A percentile compares a stretch with the other conserved stretches of the same genome.
Conservation (phyloP, 2,329 filamentous ascomycete genomes). For the Teratosphaeria nubilosa region DNA sequence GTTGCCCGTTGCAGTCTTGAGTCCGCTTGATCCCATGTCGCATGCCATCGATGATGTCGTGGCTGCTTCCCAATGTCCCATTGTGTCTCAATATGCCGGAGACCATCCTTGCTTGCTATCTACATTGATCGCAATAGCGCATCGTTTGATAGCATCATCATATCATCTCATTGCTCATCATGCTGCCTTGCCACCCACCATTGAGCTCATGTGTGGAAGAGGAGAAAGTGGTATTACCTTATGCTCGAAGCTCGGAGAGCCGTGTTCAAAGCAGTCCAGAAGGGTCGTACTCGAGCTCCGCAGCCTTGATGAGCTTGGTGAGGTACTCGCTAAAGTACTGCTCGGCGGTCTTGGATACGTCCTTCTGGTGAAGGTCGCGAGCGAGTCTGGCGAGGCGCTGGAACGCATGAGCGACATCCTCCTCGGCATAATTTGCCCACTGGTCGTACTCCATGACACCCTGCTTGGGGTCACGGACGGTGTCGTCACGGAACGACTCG, state of each 20-base stretch:
- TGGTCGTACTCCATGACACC: constrained; percentile 16
- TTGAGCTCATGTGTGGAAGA: background rate
- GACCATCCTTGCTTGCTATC: background rate
- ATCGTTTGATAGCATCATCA: background rate
- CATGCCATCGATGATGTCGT: background rate
- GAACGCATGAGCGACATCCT: constrained; percentile 18
- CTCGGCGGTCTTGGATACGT: constrained; percentile 15
- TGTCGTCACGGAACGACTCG: background rate
- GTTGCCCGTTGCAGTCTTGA: background rate
- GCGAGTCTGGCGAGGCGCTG: constrained; percentile 24
- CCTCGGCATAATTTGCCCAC: constrained; percentile 24
- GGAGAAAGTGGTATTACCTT: background rate
- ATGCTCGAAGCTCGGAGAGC: background rate
- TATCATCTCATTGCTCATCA: background rate
- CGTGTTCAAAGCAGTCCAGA: constrained; percentile 7
- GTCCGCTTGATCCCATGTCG: background rate
- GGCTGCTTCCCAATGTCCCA: background rate
- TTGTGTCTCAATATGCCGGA: background rate
- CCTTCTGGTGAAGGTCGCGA: constrained; percentile 19
- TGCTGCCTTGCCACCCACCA: background rate
- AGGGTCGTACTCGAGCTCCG: constrained; percentile 16
- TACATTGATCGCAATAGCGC: background rate
- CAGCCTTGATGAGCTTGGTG: constrained; percentile 14
- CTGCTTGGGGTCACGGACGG: background rate
- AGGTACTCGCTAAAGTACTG: constrained; percentile 23